Conservation (phyloP, 2,329 filamentous ascomycete genomes). For the Aspergillus fumigatus region DNA sequence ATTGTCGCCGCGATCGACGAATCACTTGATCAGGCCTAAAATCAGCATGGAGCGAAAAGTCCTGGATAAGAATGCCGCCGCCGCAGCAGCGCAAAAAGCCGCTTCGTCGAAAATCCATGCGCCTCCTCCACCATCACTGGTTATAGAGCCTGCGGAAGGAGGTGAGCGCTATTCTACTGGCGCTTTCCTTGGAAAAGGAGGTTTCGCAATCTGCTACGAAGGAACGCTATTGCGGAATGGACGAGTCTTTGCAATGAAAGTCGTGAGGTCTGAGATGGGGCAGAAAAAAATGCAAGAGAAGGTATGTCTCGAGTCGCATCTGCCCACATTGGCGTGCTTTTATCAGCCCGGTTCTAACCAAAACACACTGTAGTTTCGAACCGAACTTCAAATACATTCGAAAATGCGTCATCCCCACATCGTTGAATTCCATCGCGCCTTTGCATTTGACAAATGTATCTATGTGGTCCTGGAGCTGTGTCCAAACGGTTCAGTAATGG, state of each 20-base stretch:
- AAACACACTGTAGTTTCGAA: slow-evolving; percentile 53
- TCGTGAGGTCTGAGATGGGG: slow-evolving; percentile 47
- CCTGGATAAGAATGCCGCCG: slow-evolving; percentile 33
- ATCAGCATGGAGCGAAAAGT: slow-evolving; percentile 36
- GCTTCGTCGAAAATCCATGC: slow-evolving; percentile 41
- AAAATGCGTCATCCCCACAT: slow-evolving; percentile 96
- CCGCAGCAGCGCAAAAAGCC: slow-evolving; percentile 26
- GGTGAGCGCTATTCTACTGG: slow-evolving; percentile 45
- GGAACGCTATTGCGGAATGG: slow-evolving; percentile 41
- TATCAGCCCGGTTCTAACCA: slow-evolving; percentile 6
- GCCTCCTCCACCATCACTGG: slow-evolving; percentile 40
- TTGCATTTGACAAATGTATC: slow-evolving; percentile 81
- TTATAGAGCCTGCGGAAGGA: slow-evolving; percentile 42
- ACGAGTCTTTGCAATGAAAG: slow-evolving; percentile 48
- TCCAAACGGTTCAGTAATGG: slow-evolving; percentile 92
- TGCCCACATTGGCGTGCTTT: background rate
- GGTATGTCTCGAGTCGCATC: slow-evolving; percentile 23
- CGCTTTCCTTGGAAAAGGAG: slow-evolving; percentile 46
- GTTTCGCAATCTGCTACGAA: slow-evolving; percentile 50
- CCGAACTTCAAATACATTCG: slow-evolving; percentile 94
- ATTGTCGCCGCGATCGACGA: slow-evolving; percentile 46
- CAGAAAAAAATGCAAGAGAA: slow-evolving; percentile 52
- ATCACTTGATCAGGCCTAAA: slow-evolving; percentile 43
- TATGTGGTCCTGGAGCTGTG: slow-evolving; percentile 94
- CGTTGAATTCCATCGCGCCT: slow-evolving; percentile 90